These are phyloP conservation scores for Dendrocalamus sinicus DNA, from an alignment of 176 grass and related monocot species.

Conservation along the genomic window DNA sequence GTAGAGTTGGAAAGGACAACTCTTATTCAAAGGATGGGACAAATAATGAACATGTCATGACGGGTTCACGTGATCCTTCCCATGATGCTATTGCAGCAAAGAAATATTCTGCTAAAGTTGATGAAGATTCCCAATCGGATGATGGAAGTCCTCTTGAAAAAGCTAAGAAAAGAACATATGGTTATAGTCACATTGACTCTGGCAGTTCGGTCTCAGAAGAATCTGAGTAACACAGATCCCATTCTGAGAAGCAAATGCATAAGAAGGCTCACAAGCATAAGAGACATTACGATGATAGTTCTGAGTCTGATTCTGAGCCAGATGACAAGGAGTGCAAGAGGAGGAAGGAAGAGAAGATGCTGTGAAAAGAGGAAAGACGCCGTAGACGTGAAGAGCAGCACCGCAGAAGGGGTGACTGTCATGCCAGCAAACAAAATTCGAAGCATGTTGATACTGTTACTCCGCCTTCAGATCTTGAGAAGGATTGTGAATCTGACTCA, in stretches of 20 bases:
- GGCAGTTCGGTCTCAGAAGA: conserved; percentile 64
- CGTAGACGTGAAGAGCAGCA: conserved; percentile 70
- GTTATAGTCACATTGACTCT: conserved; percentile 35
- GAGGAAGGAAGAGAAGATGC: conserved; percentile 74
- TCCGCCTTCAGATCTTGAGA: conserved; percentile 57
- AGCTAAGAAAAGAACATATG: conserved; percentile 42
- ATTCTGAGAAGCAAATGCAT: conserved; percentile 62
- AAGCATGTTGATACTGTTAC: conserved; percentile 47
- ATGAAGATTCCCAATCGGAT: conserved; percentile 40
- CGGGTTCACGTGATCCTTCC: background rate
- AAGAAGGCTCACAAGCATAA: conserved; percentile 73
- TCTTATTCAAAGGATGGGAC: conserved; percentile 28
- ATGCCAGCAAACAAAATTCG: conserved; percentile 53
- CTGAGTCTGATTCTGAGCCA: conserved; percentile 58
- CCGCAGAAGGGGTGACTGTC: conserved; percentile 62
- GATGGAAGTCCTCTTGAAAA: conserved; percentile 58
- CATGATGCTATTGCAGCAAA: conserved; percentile 35
- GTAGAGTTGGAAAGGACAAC: conserved; percentile 23
- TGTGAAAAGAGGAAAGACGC: conserved; percentile 85
- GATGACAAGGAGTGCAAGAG: conserved; percentile 70
- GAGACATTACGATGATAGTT: conserved; percentile 61
- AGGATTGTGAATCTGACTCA: conserved; percentile 44
- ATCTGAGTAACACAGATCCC: conserved; percentile 54
- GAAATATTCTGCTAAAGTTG: conserved; percentile 40
- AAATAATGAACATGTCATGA: conserved; percentile 18